Evolutionary conservation across 2,329 filamentous ascomycete genomes (phyloP), one percentile per base, ranked within the genome.

Genomic region (Pseudogymnoascus sp.): DNA sequence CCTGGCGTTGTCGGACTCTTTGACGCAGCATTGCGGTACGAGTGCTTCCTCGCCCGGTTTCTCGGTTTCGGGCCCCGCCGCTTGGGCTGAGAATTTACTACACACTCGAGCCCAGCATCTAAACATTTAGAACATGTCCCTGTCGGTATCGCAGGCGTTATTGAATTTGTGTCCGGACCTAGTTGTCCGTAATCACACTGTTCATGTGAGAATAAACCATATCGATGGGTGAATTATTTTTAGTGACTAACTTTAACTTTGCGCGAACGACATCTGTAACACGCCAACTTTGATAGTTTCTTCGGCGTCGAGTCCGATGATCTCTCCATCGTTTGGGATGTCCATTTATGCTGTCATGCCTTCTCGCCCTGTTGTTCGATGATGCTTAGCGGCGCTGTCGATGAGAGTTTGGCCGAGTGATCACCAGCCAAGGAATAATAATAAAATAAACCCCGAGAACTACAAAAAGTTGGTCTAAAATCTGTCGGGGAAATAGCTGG

Each of bases 11-110:
- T 50, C 14, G 43, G 43, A 50, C 43, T 50, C 25, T 28, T 50
- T 50, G 43, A 15, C 11, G 7, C 43, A 50, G 43, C 43, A 14
- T 18, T 50, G 25, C 9, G 14, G 22, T 47, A n/a, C 11, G 41
- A 28, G 22, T 50, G 15, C 30, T 50, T 25, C 25, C 43, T 50
- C 25, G n/a, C 25, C 8, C 43, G 43, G 25, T n/a, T 50, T 30
- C 43, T 50, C 43, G 43, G 43, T 30, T 50, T 50, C n/a, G 43
- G 43, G 8, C 43, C 43, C 25, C 43, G 43, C 43, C 43, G 43
- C 15, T 30, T 50, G 11, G 22, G 43, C 25, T 28, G 43, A 15
- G 22, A 30, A 12, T 25, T 30, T 11, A 30, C 25, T 11, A 8
- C n/a, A n/a, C 43, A 50, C 25, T 30, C 25, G 9, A 50, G 8